These are phyloP conservation scores for Massariosphaeria phaeospora DNA, from an alignment of 495 filamentous ascomycete genomes.

Conservation along the genomic window DNA sequence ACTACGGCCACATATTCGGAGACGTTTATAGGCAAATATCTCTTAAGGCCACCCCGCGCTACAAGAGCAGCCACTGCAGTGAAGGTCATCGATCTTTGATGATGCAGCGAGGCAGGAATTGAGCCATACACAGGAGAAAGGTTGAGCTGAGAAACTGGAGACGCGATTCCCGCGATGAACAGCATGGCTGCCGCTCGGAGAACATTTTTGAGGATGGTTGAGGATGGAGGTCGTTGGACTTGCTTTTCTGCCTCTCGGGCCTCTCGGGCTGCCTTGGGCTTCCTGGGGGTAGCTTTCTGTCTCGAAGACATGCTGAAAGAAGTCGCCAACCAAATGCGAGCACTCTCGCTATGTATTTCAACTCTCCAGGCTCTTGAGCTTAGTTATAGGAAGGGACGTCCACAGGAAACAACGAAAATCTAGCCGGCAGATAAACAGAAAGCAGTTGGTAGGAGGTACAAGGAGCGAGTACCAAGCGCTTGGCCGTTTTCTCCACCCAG, in stretches of 20 bases:
- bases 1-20: slow-evolving; percentile 57
- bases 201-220: slow-evolving; percentile 21
- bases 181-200: slow-evolving; percentile 45
- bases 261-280: slow-evolving; percentile 31
- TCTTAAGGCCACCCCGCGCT: slow-evolving; percentile 51
- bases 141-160: slow-evolving; percentile 66
- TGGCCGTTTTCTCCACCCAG: not conserved
- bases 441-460: too few relatives aligned
- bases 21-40: slow-evolving; percentile 41
- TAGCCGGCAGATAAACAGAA: too few relatives aligned
- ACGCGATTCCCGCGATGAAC: slow-evolving; percentile 64
- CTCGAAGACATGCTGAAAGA: slow-evolving; percentile 20
- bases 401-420: not conserved
- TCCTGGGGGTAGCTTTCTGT: slow-evolving; percentile 27
- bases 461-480: too few relatives aligned
- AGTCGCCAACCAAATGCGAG: not conserved
- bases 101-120: slow-evolving; percentile 66
- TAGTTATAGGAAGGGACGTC: not conserved
- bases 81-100: slow-evolving; percentile 58
- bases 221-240: slow-evolving; percentile 17
- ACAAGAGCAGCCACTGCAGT: slow-evolving; percentile 57
- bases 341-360: not conserved
- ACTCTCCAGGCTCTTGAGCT: not conserved
- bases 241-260: slow-evolving; percentile 26
- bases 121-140: slow-evolving; percentile 83